Conservation (phyloP, 208 protist species). For the Vickermania spadyakhi region DNA sequence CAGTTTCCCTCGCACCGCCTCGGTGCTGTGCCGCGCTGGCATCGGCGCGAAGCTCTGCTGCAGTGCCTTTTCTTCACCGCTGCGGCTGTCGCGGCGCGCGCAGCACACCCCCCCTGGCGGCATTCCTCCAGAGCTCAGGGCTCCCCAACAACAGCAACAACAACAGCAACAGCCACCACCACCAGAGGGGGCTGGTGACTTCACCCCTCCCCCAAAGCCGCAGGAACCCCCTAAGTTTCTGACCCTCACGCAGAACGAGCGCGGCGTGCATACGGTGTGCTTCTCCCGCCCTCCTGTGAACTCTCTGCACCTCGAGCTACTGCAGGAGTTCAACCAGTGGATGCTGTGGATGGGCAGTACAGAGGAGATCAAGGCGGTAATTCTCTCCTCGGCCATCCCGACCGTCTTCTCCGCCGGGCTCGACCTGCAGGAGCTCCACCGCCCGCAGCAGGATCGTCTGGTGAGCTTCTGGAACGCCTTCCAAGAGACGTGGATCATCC, state of each 20-base stretch:
- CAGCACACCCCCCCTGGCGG: not conserved
- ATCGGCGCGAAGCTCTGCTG: no score
- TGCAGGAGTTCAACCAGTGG: constrained; percentile 78
- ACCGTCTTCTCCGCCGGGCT: constrained; percentile 76
- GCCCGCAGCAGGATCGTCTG: constrained; percentile 55
- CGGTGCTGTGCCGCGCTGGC: no score
- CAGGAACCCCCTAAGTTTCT: constrained; percentile 59
- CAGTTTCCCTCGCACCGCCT: no score
- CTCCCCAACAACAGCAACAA: not conserved
- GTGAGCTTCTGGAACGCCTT: constrained; percentile 52
- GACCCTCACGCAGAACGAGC: constrained; percentile 42
- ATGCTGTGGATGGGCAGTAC: constrained; percentile 76
- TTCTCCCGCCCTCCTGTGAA: constrained; percentile 54
- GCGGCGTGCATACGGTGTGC: constrained; percentile 48
- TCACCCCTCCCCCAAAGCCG: constrained; percentile 57
- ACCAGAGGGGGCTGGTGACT: constrained; percentile 18
- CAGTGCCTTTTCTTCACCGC: no score
- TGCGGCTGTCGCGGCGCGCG: not conserved
- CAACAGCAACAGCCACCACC: constrained; percentile 1
- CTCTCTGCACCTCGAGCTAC: constrained; percentile 58
- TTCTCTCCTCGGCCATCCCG: constrained; percentile 57
- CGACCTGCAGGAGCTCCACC: constrained; percentile 66
- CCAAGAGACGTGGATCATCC: constrained; percentile 75
- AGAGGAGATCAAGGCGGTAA: constrained; percentile 51
- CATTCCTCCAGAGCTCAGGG: constrained; percentile 4